These are phyloP conservation scores for Neopestalotiopsis clavispora DNA, from an alignment of 2,329 filamentous ascomycete species.

Conservation along the genomic window DNA sequence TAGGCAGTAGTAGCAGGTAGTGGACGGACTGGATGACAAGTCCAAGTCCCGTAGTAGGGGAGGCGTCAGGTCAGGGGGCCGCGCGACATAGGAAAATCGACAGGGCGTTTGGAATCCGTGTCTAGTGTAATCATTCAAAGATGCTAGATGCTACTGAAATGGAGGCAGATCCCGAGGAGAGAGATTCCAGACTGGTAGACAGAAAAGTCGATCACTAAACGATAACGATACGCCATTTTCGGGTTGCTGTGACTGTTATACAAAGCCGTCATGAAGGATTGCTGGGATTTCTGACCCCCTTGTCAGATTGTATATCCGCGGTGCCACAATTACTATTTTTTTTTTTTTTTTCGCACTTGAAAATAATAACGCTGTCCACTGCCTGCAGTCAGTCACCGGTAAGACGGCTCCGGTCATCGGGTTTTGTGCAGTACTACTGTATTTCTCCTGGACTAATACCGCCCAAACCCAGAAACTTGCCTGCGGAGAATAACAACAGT, in stretches of 20 bases:
- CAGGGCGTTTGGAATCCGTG: no score
- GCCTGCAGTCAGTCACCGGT: not conserved
- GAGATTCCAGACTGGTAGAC: no score
- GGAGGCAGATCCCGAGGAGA: no score
- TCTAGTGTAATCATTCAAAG: no score
- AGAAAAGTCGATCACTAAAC: no score
- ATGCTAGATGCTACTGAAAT: no score
- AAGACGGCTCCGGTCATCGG: not conserved
- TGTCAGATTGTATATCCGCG: not conserved
- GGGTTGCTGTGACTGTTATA: not conserved
- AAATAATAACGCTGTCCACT: not conserved
- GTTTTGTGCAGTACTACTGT: not conserved
- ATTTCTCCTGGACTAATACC: not conserved
- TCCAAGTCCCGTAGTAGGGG: not conserved
- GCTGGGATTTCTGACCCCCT: not conserved
- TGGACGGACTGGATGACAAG: not conserved
- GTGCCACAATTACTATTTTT: not conserved
- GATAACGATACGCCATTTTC: not conserved
- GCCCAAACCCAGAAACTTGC: not conserved
- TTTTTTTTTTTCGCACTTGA: not conserved
- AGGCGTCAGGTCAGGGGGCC: no score
- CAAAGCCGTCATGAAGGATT: not conserved
- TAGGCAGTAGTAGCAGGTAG: not conserved
- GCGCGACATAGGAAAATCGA: no score
- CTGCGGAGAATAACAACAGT: not conserved